phyloP scores from a whole-genome alignment of 2,329 filamentous ascomycete species.

The Neopestalotiopsis rosae region DNA sequence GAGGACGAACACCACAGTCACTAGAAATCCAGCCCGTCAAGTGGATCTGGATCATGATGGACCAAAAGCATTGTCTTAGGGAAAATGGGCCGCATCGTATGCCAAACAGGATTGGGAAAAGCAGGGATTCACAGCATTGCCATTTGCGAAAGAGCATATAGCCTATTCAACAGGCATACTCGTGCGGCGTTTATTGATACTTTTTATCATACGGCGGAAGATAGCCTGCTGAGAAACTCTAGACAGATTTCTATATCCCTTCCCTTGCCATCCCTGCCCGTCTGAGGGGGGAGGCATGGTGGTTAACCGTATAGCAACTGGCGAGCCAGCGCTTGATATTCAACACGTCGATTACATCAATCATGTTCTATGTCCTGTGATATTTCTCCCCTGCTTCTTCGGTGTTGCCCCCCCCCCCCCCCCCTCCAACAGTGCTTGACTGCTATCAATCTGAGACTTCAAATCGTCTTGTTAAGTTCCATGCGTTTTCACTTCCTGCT shows the following conservation, averaged over 20 bases:
- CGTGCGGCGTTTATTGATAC: constrained; percentile 8
- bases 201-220: background rate
- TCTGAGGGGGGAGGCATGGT: background rate
- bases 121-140: background rate
- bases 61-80: background rate
- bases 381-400: too few relatives aligned
- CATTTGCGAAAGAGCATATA: background rate
- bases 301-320: background rate
- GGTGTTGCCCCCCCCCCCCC: too few relatives aligned
- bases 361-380: background rate
- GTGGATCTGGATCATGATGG: background rate
- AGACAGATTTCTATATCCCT: background rate
- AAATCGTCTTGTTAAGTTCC: too few relatives aligned
- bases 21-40: background rate
- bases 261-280: background rate
- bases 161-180: constrained; percentile 1
- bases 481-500: too few relatives aligned
- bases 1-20: background rate
- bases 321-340: background rate
- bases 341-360: background rate
- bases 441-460: too few relatives aligned
- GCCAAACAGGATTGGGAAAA: constrained; percentile 6
- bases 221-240: background rate
- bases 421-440: too few relatives aligned
- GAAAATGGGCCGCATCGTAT: background rate